These are phyloP conservation scores for Coemansia sp. DNA, from an alignment of 371 early-diverging fungal genomes.

Conservation along the genomic window DNA sequence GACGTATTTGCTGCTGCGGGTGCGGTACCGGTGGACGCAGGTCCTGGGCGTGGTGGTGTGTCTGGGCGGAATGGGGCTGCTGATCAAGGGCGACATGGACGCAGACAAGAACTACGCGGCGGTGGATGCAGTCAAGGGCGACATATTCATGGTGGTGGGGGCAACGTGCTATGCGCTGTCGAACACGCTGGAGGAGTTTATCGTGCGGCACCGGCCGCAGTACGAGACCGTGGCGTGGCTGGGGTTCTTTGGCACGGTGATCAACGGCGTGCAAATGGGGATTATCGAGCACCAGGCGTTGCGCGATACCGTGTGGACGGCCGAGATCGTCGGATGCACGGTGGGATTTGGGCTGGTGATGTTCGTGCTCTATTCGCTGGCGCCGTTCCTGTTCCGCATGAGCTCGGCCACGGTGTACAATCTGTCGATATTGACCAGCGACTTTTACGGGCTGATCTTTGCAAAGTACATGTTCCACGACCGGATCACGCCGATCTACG, in stretches of 20 bases:
- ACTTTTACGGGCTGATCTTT: slow-evolving; percentile 73
- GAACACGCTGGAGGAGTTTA: slow-evolving; percentile 67
- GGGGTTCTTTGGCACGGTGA: slow-evolving; percentile 67
- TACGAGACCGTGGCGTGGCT: slow-evolving; percentile 73
- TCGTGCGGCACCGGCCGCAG: slow-evolving; percentile 64
- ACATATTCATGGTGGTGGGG: slow-evolving; percentile 67
- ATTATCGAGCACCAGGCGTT: slow-evolving; percentile 62
- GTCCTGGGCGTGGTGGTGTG: slow-evolving; percentile 64
- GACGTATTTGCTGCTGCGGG: slow-evolving; percentile 60
- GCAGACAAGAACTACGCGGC: slow-evolving; percentile 56
- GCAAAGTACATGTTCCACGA: slow-evolving; percentile 65
- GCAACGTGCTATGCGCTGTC: slow-evolving; percentile 71
- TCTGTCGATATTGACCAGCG: slow-evolving; percentile 71
- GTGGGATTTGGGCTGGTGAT: slow-evolving; percentile 63
- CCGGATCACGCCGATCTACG: slow-evolving; percentile 59
- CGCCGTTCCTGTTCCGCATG: slow-evolving; percentile 66
- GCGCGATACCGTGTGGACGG: slow-evolving; percentile 49
- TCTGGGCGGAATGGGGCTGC: slow-evolving; percentile 64
- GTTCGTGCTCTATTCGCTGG: slow-evolving; percentile 66
- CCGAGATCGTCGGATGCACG: slow-evolving; percentile 57
- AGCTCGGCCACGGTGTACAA: slow-evolving; percentile 76
- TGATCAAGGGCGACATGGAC: slow-evolving; percentile 65
- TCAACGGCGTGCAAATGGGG: slow-evolving; percentile 68
- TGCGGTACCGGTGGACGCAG: slow-evolving; percentile 64
- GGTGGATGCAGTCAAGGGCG: slow-evolving; percentile 61